Evolutionary conservation across 2,329 filamentous ascomycete genomes (phyloP).

Genomic region (Pseudogymnoascus sp.): DNA sequence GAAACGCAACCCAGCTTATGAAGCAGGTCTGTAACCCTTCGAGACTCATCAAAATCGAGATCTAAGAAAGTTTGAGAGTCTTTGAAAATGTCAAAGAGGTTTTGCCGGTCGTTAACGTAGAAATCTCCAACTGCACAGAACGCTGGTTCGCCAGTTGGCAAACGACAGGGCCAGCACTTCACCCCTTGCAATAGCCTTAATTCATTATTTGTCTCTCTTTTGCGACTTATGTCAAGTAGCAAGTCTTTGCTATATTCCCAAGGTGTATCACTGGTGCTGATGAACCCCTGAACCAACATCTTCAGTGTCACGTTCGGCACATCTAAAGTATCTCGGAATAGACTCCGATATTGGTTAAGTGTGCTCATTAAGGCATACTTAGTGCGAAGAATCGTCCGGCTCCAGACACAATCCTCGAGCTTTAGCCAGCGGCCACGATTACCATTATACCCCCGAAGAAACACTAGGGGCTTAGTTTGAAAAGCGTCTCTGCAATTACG

Average conservation of each 20-base stretch:
- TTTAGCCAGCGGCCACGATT: background rate
- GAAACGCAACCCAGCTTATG: background rate
- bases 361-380: background rate
- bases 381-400: background rate
- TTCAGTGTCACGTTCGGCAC: background rate
- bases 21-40: background rate
- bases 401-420: background rate
- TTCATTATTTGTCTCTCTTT: background rate
- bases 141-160: background rate
- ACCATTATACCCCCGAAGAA: background rate
- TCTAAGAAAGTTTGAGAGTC: background rate
- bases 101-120: background rate
- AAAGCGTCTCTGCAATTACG: background rate
- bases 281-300: background rate
- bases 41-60: background rate
- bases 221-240: background rate
- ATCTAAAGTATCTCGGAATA: background rate
- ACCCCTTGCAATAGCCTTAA: background rate
- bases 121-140: background rate
- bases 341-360: background rate
- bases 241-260: background rate
- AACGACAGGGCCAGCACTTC: background rate
- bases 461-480: background rate
- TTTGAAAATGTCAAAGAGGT: background rate
- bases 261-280: background rate